These are phyloP conservation scores for Marasmius sp. DNA, from an alignment of 1,284 basidiomycete species.

Conservation along the genomic window DNA sequence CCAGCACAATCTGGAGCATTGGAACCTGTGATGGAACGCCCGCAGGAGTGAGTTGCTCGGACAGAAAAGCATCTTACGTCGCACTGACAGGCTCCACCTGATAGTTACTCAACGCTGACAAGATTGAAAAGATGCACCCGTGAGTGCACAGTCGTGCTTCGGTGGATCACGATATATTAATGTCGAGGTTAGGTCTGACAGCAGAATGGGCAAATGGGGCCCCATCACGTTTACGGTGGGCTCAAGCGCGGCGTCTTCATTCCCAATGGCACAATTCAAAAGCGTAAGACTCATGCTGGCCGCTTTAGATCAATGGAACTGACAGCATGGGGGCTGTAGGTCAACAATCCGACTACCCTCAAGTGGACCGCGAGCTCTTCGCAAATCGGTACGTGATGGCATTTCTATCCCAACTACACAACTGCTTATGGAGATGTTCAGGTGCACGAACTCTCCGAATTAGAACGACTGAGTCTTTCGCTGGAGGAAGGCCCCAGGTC, in stretches of 20 bases:
- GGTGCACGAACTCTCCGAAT: background rate
- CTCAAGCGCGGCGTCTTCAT: slow-evolving; percentile 33
- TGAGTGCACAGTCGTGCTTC: slow-evolving; percentile 19
- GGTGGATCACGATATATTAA: background rate
- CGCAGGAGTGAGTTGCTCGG: slow-evolving; percentile 28
- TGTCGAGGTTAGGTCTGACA: slow-evolving; percentile 33
- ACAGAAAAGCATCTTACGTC: background rate
- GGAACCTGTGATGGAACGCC: slow-evolving; percentile 48
- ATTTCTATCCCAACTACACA: background rate
- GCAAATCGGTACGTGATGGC: slow-evolving; percentile 31
- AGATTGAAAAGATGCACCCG: slow-evolving; percentile 51
- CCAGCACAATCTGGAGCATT: slow-evolving; percentile 43
- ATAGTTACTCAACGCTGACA: slow-evolving; percentile 46
- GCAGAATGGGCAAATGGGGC: slow-evolving; percentile 45
- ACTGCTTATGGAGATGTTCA: background rate
- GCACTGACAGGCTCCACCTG: no score
- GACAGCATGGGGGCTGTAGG: slow-evolving; percentile 18
- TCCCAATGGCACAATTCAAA: slow-evolving; percentile 50
- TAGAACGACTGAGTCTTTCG: background rate
- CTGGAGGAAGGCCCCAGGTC: background rate
- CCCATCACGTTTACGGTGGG: slow-evolving; percentile 44
- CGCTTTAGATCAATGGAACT: background rate
- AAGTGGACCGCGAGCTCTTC: slow-evolving; percentile 41
- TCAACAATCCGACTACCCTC: slow-evolving; percentile 45
- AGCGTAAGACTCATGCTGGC: slow-evolving; percentile 18